A percentile compares a stretch with the other conserved stretches of the same genome.
Conservation (phyloP, 2,329 filamentous ascomycete species). For the Alternaria solani region DNA sequence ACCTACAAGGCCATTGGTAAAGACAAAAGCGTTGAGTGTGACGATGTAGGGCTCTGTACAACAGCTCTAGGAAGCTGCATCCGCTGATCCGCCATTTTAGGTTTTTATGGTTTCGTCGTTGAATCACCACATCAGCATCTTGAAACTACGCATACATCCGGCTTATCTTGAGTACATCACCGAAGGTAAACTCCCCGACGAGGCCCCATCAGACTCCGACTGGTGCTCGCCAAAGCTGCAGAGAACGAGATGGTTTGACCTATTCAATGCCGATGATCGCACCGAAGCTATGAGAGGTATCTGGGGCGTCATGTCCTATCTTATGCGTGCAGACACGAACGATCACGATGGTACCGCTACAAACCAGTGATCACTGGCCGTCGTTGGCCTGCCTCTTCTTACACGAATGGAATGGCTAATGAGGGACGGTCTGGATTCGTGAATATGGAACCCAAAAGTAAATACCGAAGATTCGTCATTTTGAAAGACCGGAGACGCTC, state of each 20-base stretch:
- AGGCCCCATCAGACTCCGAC: constrained; percentile 32
- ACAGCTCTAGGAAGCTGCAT: neutral
- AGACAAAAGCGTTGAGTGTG: constrained; percentile 55
- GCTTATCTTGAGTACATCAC: constrained; percentile 65
- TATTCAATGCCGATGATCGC: constrained; percentile 63
- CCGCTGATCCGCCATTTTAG: constrained; percentile 48
- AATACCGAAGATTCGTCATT: constrained; percentile 1
- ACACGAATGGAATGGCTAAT: neutral
- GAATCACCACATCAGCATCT: constrained; percentile 68
- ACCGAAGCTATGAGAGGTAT: constrained; percentile 64
- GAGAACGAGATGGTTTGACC: constrained; percentile 66
- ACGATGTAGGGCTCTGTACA: constrained; percentile 60
- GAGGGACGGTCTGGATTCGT: neutral
- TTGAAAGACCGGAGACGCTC: neutral
- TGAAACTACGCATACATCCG: constrained; percentile 65
- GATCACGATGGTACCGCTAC: constrained; percentile 9
- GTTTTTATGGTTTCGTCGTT: constrained; percentile 69
- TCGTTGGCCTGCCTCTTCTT: neutral
- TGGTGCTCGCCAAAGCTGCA: constrained; percentile 64
- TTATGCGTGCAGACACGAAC: constrained; percentile 47
- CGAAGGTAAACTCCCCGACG: constrained; percentile 49
- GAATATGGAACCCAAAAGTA: neutral
- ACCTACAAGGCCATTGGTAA: constrained; percentile 66
- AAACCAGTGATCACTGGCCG: constrained; percentile 6
- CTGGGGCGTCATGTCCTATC: constrained; percentile 66